A percentile compares a stretch with the other conserved stretches of the same genome.
phyloP scores from a whole-genome alignment of 768 basidiomycete species.

The Mycena sanguinolenta region DNA sequence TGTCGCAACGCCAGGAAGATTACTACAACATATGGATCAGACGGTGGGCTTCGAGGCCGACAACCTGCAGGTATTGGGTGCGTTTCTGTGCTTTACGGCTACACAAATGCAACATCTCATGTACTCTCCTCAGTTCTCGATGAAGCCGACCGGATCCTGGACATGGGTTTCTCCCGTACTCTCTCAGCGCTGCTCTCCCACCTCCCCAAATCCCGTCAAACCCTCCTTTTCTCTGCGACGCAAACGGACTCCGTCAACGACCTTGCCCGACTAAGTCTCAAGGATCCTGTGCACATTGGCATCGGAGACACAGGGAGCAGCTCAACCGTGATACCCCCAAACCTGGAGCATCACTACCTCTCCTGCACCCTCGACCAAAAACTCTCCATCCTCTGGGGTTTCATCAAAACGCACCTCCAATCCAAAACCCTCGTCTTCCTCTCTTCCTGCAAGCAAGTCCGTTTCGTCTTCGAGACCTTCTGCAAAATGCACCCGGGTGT shows the following conservation, averaged over 20 bases:
- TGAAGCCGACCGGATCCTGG: constrained; percentile 96
- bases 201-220: constrained; percentile 92
- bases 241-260: constrained; percentile 92
- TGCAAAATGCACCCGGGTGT: constrained; percentile 95
- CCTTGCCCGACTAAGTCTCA: constrained; percentile 90
- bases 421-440: constrained; percentile 94
- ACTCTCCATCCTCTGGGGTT: constrained; percentile 92
- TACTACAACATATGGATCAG: constrained; percentile 98
- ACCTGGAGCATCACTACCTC: constrained; percentile 91
- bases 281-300: constrained; percentile 83
- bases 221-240: constrained; percentile 96
- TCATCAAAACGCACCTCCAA: constrained; percentile 94
- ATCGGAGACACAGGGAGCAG: constrained; percentile 63
- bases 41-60: constrained; percentile 94
- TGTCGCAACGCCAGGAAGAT: constrained; percentile 95
- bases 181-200: constrained; percentile 92
- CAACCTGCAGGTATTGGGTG: constrained; percentile 92
- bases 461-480: constrained; percentile 96
- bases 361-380: constrained; percentile 88
- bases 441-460: constrained; percentile 96
- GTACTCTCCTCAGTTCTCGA: constrained; percentile 77
- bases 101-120: constrained; percentile 11
- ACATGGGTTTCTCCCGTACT: constrained; percentile 94
- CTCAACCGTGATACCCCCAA: constrained; percentile 71
- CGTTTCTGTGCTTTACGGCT: constrained; percentile 44